Conservation (phyloP, 371 early-diverging fungal species). For the Mortierella sp. region DNA sequence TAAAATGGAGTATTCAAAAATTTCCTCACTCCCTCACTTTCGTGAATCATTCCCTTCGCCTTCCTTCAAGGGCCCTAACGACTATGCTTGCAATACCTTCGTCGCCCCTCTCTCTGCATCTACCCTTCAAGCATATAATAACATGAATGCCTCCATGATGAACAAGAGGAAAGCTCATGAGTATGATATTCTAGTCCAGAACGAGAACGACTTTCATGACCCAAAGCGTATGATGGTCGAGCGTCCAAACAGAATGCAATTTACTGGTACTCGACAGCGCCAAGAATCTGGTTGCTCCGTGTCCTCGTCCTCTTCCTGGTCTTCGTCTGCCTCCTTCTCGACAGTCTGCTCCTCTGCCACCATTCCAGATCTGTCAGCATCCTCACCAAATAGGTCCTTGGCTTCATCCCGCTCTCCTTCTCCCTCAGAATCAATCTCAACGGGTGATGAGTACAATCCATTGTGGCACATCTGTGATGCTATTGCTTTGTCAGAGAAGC, state of each 20-base stretch:
- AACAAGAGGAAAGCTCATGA: conserved; percentile 28
- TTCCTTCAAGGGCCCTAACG: conserved; percentile 10
- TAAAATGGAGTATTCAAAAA: conserved; percentile 29
- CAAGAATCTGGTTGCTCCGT: conserved; percentile 53
- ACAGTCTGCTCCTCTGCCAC: conserved; percentile 22
- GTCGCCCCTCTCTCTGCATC: conserved; percentile 45
- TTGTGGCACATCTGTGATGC: conserved; percentile 45
- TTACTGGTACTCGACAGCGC: conserved; percentile 32
- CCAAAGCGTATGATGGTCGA: conserved; percentile 22
- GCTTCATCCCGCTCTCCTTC: conserved; percentile 27
- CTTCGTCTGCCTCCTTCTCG: conserved; percentile 34
- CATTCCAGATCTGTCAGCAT: conserved; percentile 7
- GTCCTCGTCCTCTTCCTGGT: conserved; percentile 38
- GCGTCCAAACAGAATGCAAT: not conserved
- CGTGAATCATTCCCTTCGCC: conserved; percentile 32
- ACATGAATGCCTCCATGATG: conserved; percentile 13
- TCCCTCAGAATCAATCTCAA: conserved; percentile 6
- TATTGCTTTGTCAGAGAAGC: conserved; percentile 28
- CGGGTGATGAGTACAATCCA: conserved; percentile 23
- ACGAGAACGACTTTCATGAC: conserved; percentile 3
- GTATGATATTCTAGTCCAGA: conserved; percentile 9
- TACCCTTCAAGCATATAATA: conserved; percentile 32
- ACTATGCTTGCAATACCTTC: conserved; percentile 10
- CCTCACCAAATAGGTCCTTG: conserved; percentile 11
- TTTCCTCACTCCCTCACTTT: conserved; percentile 40